Base-by-base conservation (phyloP, 306 rosid genomes). In the Crataegus laevigata region DNA sequence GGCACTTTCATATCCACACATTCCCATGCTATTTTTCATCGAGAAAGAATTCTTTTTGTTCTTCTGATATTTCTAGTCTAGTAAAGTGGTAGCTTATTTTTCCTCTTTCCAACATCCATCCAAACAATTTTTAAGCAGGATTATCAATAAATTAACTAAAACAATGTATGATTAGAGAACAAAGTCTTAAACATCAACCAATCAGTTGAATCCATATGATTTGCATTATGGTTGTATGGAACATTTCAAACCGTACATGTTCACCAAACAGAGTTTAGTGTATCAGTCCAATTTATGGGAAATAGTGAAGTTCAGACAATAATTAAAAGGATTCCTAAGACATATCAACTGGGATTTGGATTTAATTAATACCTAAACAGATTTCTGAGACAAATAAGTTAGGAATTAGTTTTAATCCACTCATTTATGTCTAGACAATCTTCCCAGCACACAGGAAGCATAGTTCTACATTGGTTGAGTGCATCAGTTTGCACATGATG, bases 21-120 rank as follows among this genome's bases (percentile, higher is more conserved):
- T 90, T 91, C 91, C 87, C 87, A 88, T 85, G 96, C 82, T 43
- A 86, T 71, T 85, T 90, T 85, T 88, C 94, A 88, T 93, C 90
- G 73, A 82, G 73, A 88, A 85, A 86, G 82, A 75, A 85, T 75
- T 68, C 80, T 76, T 85, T 76, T 69, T 64, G 69, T 77, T 72
- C 62, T 80, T 65, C 62, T 64, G 68, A 75, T 75, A 73, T 82
- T 61, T 84, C 79, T 66, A 57, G 52, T 68, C 75, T 68, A 36
- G 58, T 38, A 58, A 47, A 74, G 66, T 9, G 55, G 19, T 36
- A 55, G 18, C 19, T 75, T 55, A 55, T 8, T 57, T 34, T 75
- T 79, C 50, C 43, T 34, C 24, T 55, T 79, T 42, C 45, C 60
- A 26, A 40, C 60, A 64, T n/a, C 68, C 62, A 45, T 5, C 57